phyloP scores from a whole-genome alignment of 352 stramenopile species.

The Pythium aristosporum region DNA sequence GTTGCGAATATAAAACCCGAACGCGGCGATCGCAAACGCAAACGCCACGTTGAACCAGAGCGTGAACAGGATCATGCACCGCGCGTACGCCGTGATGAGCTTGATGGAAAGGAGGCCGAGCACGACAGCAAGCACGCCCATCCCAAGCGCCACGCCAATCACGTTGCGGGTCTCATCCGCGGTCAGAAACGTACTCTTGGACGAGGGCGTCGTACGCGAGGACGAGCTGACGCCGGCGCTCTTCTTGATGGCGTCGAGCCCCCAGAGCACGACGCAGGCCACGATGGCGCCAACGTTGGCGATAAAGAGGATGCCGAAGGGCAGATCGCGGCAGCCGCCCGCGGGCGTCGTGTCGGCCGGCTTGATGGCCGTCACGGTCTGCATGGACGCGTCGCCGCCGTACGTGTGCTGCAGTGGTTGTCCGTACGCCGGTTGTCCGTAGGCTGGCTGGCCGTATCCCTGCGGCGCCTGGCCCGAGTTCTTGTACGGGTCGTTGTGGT shows the following conservation, averaged over 20 bases:
- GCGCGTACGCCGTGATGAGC: conserved; percentile 75
- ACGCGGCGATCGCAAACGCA: conserved; percentile 57
- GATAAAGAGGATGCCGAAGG: conserved; percentile 79
- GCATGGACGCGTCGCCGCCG: conserved; percentile 31
- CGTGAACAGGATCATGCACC: conserved; percentile 83
- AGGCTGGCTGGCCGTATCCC: conserved; percentile 19
- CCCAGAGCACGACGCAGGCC: conserved; percentile 61
- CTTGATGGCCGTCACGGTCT: conserved; percentile 67
- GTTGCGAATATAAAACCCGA: conserved; percentile 68
- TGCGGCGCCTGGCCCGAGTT: conserved; percentile 17
- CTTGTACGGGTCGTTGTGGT: conserved; percentile 36
- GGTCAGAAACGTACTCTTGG: conserved; percentile 36
- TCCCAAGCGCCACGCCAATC: conserved; percentile 22
- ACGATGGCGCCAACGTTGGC: conserved; percentile 77
- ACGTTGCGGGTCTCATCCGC: conserved; percentile 42
- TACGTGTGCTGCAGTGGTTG: conserved; percentile 22
- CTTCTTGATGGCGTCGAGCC: conserved; percentile 59
- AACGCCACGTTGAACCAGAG: conserved; percentile 86
- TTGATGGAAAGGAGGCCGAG: conserved; percentile 70
- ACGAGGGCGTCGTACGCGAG: conserved; percentile 27
- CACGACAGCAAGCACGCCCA: conserved; percentile 53
- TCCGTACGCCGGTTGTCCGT: conserved; percentile 11
- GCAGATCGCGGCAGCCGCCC: conserved; percentile 67
- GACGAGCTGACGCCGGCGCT: conserved; percentile 21
- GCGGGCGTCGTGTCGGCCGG: conserved; percentile 34